These are phyloP conservation scores for Talaromyces liani DNA, from an alignment of 495 filamentous ascomycete genomes.

Conservation along the genomic window DNA sequence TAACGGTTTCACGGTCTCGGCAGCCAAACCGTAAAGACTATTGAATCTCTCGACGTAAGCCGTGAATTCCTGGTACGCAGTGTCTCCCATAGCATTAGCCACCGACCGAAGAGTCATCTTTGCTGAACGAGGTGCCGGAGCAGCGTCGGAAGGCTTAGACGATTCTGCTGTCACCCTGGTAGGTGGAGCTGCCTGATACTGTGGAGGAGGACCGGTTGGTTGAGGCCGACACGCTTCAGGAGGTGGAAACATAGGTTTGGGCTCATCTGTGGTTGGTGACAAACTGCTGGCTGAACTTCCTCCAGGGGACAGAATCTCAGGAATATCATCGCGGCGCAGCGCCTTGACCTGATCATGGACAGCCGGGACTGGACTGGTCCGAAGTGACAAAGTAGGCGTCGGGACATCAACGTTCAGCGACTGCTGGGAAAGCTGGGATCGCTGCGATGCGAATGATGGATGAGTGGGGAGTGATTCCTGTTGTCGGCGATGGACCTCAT, in stretches of 20 bases:
- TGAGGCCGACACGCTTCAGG: not conserved
- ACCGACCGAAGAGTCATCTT: constrained; percentile 33
- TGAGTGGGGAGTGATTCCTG: not conserved
- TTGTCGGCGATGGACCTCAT: constrained; percentile 5
- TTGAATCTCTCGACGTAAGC: constrained; percentile 57
- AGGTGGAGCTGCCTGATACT: not conserved
- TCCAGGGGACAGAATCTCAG: constrained; percentile 5
- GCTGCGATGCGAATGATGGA: constrained; percentile 8
- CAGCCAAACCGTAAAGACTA: constrained; percentile 60
- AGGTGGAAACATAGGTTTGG: not conserved
- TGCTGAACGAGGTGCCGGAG: constrained; percentile 3
- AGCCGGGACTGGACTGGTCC: constrained; percentile 6
- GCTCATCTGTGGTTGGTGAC: constrained; percentile 19
- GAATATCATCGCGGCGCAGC: not conserved
- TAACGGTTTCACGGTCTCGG: constrained; percentile 61
- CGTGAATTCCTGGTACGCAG: constrained; percentile 61
- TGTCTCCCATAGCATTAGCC: constrained; percentile 46
- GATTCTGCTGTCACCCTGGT: not conserved
- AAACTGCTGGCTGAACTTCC: constrained; percentile 16
- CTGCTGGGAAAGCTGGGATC: constrained; percentile 4
- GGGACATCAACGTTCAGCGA: constrained; percentile 1
- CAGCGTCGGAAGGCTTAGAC: not conserved
- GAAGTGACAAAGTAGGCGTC: constrained; percentile 4
- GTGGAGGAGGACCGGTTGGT: not conserved
- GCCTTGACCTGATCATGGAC: constrained; percentile 4